These are phyloP conservation scores for Lachnellula arida DNA, from an alignment of 2,329 filamentous ascomycete genomes.

Conservation along the genomic window DNA sequence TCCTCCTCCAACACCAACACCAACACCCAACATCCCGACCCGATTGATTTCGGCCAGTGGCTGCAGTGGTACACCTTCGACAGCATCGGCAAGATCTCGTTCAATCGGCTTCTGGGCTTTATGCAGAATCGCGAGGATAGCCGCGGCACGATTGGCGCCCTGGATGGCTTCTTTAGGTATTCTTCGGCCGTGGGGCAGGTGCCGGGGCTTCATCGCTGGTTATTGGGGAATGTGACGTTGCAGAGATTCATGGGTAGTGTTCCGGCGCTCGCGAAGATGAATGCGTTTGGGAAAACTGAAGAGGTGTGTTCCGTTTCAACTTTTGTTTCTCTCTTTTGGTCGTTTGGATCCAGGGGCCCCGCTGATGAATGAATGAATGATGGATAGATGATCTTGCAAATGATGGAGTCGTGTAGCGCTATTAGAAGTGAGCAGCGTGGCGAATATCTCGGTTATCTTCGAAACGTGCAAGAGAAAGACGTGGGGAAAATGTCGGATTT, in stretches of 20 bases:
- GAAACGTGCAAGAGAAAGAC: background rate
- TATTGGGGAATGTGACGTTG: background rate
- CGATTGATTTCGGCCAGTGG: background rate
- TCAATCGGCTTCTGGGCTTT: background rate
- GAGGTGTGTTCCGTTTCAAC: background rate
- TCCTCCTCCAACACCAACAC: no score
- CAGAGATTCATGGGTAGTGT: background rate
- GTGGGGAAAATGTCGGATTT: background rate
- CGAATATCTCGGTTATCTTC: background rate
- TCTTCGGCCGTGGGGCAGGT: background rate
- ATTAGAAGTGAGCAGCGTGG: background rate
- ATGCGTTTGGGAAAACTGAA: background rate
- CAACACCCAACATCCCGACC: no score
- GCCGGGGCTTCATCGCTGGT: background rate
- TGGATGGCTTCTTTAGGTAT: background rate
- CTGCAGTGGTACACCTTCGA: background rate
- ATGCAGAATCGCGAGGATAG: background rate
- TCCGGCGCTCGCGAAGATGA: background rate
- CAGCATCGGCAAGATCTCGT: background rate
- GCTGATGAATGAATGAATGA: background rate
- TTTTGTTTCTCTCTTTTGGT: background rate
- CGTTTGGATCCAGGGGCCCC: no score
- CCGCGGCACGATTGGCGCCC: background rate
- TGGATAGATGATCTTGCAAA: background rate
- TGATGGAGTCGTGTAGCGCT: background rate